phyloP scores from a whole-genome alignment of 345 rosid genomes.

The Citrus medica region DNA sequence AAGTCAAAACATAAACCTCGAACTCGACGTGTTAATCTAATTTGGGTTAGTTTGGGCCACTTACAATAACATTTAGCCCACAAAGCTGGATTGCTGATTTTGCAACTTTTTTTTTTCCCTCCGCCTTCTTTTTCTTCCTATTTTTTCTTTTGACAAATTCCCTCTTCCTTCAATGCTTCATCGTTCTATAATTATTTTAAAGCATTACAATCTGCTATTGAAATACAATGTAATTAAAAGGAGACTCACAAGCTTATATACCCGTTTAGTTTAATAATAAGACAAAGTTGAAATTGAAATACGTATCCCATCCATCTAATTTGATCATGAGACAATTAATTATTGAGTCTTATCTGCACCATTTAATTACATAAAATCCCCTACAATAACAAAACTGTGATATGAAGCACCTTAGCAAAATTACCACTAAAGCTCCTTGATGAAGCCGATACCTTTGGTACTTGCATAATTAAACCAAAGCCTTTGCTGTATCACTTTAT shows the following conservation, averaged over 20 bases:
- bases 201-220: too few relatives aligned
- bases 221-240: too few relatives aligned
- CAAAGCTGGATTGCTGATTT: background rate
- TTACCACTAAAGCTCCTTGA: background rate
- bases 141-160: too few relatives aligned
- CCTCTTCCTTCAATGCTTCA: too few relatives aligned
- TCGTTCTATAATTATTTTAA: too few relatives aligned
- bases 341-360: background rate
- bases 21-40: background rate
- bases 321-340: too few relatives aligned
- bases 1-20: background rate
- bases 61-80: background rate
- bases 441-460: background rate
- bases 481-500: background rate
- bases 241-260: background rate
- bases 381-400: background rate
- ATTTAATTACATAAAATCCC: background rate
- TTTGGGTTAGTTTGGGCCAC: background rate
- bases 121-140: too few relatives aligned
- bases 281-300: too few relatives aligned
- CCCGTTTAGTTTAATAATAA: background rate
- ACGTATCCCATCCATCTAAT: too few relatives aligned
- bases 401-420: background rate
- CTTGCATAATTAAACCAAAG: background rate
- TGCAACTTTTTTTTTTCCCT: too few relatives aligned